Conservation (phyloP, 208 protist species). For the Trichomonas vaginalis region DNA sequence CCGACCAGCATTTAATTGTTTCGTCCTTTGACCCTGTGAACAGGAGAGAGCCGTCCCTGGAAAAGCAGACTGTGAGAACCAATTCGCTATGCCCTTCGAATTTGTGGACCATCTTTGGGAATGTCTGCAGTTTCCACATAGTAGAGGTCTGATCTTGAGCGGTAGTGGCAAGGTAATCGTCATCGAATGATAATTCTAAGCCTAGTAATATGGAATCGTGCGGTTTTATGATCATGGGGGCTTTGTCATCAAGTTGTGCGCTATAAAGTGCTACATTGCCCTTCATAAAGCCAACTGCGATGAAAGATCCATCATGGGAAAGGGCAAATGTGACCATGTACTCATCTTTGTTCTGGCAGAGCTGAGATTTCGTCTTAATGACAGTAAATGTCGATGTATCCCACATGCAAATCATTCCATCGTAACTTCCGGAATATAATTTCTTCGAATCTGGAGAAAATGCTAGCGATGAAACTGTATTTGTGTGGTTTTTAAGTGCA, state of each 20-base stretch:
- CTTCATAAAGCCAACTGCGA: neutral
- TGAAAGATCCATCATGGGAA: neutral
- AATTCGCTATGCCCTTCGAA: neutral
- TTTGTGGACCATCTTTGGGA: neutral
- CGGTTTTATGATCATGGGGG: neutral
- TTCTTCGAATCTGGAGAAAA: neutral
- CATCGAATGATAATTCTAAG: neutral
- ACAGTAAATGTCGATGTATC: neutral
- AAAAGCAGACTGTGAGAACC: neutral
- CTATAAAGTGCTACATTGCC: neutral
- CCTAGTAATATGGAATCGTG: neutral
- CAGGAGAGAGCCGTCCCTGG: neutral
- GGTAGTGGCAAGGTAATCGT: neutral
- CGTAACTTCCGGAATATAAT: neutral
- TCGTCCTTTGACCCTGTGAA: conserved; percentile 13
- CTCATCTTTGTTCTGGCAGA: neutral
- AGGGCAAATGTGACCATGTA: neutral
- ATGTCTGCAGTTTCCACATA: neutral
- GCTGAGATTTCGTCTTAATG: neutral
- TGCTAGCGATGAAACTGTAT: neutral
- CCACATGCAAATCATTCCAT: neutral
- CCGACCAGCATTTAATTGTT: neutral
- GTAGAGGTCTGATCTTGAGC: neutral
- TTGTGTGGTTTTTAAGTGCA: neutral
- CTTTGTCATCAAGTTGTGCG: neutral